These are phyloP conservation scores for Syzygium syzygioides DNA, from an alignment of 441 rosid species.

Conservation along the genomic window DNA sequence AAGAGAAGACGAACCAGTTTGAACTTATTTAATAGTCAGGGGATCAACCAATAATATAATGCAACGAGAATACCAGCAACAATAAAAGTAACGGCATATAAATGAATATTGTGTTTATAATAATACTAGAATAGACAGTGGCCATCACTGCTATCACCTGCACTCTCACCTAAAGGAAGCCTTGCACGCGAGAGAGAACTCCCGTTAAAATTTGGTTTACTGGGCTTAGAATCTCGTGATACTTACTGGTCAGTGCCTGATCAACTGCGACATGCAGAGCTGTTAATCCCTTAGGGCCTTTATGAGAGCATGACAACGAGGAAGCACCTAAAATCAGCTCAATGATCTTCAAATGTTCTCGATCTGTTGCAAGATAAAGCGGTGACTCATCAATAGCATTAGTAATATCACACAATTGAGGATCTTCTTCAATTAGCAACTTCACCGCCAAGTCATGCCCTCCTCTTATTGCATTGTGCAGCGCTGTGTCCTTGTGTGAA, in stretches of 20 bases:
- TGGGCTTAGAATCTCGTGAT: background rate
- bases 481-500: background rate
- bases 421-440: background rate
- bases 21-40: too few relatives aligned
- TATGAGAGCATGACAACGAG: background rate
- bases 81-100: too few relatives aligned
- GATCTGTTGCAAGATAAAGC: background rate
- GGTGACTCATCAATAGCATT: background rate
- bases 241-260: fast-evolving
- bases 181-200: background rate
- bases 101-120: too few relatives aligned
- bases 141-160: background rate
- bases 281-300: background rate
- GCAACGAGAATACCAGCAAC: too few relatives aligned
- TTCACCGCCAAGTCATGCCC: fast-evolving
- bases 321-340: background rate
- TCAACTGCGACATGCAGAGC: fast-evolving
- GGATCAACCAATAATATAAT: too few relatives aligned
- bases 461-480: background rate
- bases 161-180: background rate
- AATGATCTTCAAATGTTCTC: fast-evolving
- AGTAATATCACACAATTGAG: background rate
- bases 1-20: too few relatives aligned
- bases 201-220: background rate
- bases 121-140: background rate